Conservation (phyloP, 2,329 filamentous ascomycete genomes). For the Lizonia empirigonia region DNA sequence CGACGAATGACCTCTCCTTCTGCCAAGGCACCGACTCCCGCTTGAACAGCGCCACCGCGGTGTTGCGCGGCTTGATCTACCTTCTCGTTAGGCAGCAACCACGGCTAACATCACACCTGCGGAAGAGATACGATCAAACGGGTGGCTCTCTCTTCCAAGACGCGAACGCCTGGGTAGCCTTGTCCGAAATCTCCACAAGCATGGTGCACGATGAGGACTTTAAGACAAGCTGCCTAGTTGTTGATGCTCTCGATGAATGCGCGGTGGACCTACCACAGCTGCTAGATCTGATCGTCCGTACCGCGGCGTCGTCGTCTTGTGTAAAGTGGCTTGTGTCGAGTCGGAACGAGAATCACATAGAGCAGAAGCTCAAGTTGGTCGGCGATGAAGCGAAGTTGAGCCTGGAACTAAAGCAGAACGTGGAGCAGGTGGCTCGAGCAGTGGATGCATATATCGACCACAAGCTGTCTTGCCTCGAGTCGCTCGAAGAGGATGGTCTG, state of each 20-base stretch:
- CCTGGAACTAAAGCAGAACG: conserved; percentile 43
- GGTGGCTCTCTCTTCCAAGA: conserved; percentile 12
- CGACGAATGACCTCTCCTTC: conserved; percentile 30
- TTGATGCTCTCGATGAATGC: conserved; percentile 26
- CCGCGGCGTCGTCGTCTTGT: background rate
- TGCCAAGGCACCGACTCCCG: conserved; percentile 50
- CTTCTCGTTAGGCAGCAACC: conserved; percentile 42
- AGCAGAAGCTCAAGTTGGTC: conserved; percentile 23
- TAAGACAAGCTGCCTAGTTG: conserved; percentile 10
- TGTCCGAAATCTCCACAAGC: conserved; percentile 43
- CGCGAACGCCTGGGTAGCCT: conserved; percentile 16
- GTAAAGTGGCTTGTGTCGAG: conserved; percentile 15
- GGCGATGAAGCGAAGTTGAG: conserved; percentile 30
- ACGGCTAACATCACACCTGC: conserved; percentile 11
- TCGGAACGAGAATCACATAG: conserved; percentile 5
- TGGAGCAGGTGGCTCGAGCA: conserved; percentile 39
- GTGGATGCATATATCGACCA: conserved; percentile 47
- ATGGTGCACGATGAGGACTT: conserved; percentile 48
- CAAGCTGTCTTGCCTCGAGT: conserved; percentile 40
- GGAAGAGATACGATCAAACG: conserved; percentile 4
- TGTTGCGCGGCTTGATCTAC: conserved; percentile 54
- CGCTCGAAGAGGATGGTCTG: conserved; percentile 24
- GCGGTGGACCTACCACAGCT: conserved; percentile 1
- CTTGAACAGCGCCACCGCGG: conserved; percentile 47
- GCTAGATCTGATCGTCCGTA: conserved; percentile 2